phyloP scores from a whole-genome alignment of 768 basidiomycete species.

The Tulasnella sp. region DNA sequence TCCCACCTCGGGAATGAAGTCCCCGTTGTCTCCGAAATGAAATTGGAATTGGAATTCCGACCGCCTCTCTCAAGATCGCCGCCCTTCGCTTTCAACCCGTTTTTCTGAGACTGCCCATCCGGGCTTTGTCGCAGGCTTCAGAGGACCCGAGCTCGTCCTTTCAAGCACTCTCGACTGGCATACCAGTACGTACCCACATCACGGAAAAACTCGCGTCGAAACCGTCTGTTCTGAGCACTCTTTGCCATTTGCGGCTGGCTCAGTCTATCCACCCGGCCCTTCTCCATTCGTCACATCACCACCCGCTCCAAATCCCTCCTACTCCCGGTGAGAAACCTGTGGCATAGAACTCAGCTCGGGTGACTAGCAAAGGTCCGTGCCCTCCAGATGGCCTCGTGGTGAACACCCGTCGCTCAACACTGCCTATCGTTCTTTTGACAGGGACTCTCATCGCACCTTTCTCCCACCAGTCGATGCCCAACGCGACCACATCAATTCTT shows the following conservation, averaged over 20 bases:
- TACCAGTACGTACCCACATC: background rate
- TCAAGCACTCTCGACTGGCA: background rate
- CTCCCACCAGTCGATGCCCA: conserved; percentile 8
- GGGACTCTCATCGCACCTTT: background rate
- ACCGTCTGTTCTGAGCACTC: background rate
- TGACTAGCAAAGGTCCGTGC: background rate
- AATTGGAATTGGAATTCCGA: background rate
- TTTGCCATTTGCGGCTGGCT: background rate
- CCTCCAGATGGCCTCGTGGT: background rate
- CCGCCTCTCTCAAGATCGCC: background rate
- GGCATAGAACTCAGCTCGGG: background rate
- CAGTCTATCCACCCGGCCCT: background rate
- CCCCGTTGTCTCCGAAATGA: background rate
- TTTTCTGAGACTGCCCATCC: background rate
- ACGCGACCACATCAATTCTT: background rate
- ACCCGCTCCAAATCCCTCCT: background rate
- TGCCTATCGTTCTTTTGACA: background rate
- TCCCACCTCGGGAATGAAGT: background rate
- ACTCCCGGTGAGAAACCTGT: background rate
- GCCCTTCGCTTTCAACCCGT: background rate
- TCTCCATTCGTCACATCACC: conserved; percentile 8
- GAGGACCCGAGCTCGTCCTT: background rate
- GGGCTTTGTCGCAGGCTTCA: background rate
- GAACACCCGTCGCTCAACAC: conserved; percentile 11
- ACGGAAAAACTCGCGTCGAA: background rate